Base-by-base conservation (phyloP, 73 alveolate species). In the Chromera velia region DNA sequence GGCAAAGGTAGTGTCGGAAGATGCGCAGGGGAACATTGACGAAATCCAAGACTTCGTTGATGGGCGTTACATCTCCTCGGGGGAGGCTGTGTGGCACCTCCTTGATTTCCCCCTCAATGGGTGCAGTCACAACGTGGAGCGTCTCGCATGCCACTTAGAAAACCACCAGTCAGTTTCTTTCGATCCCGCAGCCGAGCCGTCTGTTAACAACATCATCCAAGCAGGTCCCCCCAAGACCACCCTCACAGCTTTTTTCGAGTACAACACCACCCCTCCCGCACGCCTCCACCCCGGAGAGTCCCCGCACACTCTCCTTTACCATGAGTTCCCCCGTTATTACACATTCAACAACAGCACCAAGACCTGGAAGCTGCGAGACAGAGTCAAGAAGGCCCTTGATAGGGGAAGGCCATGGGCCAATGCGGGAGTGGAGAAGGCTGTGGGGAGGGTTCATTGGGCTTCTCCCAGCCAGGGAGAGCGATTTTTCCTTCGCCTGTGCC, bases 11-110 rank as follows among this genome's bases (percentile, higher is more conserved):
- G 10, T 47, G 30, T 28, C 28, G 31, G 34, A 28, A n/a, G 72
- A 28, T 22, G n/a, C n/a, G n/a, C n/a, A n/a, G n/a, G n/a, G n/a
- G n/a, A n/a, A 4, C 63, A 30, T 18, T 29, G 80, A 73, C 55
- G 80, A 73, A 22, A 46, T 46, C 19, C 28, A 28, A 4, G 26
- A 24, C 7, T 67, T 29, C 28, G 28, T 73, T 7, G 81, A 74
- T 18, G 81, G 55, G 0, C 7, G 81, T 9, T 74, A 49, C 24
- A 32, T 31, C 28, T 47, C 72, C 0, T 34, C 72, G 9, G 29
- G 45, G 22, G 81, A 74, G 28, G 81, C 81, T 9, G 33, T 26
- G 18, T 74, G 81, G 65, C 81, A 72, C 28, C 9, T 74, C 28
- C 32, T 74, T 34, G 81, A 49, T 0, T 74, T 49, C 32, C 81